A percentile compares a stretch with the other conserved stretches of the same genome.
phyloP scores from a whole-genome alignment of 768 basidiomycete species.

The Amanita polypyramis region DNA sequence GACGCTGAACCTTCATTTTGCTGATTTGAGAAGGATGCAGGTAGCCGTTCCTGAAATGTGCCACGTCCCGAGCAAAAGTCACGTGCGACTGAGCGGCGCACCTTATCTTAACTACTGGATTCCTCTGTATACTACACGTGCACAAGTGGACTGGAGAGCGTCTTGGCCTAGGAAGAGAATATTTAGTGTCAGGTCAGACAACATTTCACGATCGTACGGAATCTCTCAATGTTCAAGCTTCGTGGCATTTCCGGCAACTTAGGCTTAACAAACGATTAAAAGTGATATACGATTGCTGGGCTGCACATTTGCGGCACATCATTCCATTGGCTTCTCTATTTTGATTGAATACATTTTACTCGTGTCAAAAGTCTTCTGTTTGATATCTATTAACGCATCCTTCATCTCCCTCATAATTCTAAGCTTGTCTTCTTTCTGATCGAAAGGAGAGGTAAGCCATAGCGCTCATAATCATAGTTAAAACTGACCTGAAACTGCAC shows the following conservation, averaged over 20 bases:
- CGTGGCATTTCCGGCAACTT: no score
- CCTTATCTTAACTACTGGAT: no score
- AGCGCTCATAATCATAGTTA: not conserved
- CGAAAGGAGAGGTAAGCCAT: not conserved
- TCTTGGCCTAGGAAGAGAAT: no score
- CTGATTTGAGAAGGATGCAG: not conserved
- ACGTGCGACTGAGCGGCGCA: not conserved
- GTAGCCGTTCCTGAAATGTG: conserved; percentile 6
- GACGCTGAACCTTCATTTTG: conserved; percentile 5
- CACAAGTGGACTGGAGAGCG: no score
- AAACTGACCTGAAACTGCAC: conserved; percentile 54
- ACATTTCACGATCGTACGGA: no score
- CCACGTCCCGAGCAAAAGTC: conserved; percentile 9
- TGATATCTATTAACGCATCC: not conserved
- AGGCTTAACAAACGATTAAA: no score
- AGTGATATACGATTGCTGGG: no score
- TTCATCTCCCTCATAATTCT: conserved; percentile 4
- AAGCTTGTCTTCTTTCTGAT: conserved; percentile 6
- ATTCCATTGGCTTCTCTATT: not conserved
- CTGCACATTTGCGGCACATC: no score
- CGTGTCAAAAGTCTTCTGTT: not conserved
- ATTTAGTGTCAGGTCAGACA: no score
- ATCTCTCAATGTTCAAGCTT: no score
- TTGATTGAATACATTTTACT: not conserved
- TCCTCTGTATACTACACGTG: no score